Percentiles rank a stretch among this genome's conserved stretches.
phyloP scores from a whole-genome alignment of 768 basidiomycete species.

The Rhizopogon vulgaris region DNA sequence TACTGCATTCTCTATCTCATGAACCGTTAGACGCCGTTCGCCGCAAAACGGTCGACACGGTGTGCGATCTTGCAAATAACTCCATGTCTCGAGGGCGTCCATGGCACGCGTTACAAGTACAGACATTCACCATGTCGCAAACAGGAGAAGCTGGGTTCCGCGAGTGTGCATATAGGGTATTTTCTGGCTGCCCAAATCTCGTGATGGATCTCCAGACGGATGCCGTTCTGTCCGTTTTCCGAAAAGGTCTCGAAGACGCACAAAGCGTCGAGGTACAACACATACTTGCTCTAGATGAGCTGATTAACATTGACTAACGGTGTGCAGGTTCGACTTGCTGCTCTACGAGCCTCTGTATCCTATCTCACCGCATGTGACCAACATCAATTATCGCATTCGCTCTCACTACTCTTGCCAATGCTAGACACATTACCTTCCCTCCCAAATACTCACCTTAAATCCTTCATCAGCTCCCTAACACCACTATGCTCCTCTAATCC shows the following conservation, averaged over 20 bases:
- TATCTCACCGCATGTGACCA: constrained; percentile 62
- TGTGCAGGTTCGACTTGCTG: constrained; percentile 62
- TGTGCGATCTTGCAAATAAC: constrained; percentile 70
- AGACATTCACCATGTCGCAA: constrained; percentile 58
- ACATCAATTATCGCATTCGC: constrained; percentile 53
- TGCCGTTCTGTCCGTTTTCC: constrained; percentile 59
- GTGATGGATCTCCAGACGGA: constrained; percentile 73
- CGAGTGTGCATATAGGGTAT: constrained; percentile 65
- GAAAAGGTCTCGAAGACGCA: constrained; percentile 60
- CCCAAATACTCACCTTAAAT: constrained; percentile 47
- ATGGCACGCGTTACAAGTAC: constrained; percentile 77
- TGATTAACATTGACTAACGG: constrained; percentile 1
- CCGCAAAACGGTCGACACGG: constrained; percentile 67
- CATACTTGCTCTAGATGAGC: neutral
- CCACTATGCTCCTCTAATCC: constrained; percentile 67
- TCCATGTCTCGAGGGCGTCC: constrained; percentile 70
- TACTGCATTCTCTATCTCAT: constrained; percentile 62
- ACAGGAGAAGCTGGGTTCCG: constrained; percentile 30
- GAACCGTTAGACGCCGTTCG: constrained; percentile 57
- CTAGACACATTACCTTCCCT: constrained; percentile 67
- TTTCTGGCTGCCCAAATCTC: constrained; percentile 69
- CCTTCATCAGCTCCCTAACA: constrained; percentile 63
- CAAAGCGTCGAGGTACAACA: constrained; percentile 56
- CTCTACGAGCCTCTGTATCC: constrained; percentile 62
- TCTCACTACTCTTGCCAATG: constrained; percentile 61